Base-by-base conservation (phyloP, 2,329 filamentous ascomycete species). In the Lasiodiplodia sp. region DNA sequence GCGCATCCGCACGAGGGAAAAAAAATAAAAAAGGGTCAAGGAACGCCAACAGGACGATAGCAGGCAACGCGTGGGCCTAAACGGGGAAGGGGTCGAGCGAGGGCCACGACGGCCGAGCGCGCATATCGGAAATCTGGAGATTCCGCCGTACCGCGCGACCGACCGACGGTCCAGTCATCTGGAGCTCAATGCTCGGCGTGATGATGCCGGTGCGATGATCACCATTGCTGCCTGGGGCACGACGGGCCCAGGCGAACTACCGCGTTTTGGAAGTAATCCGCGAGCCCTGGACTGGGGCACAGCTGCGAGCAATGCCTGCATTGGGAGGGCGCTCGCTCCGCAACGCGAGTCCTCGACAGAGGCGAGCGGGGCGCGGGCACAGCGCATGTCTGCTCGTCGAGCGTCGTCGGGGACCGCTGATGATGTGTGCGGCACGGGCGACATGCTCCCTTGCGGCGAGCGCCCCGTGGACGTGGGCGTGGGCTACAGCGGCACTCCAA, bases 151-250 rank as follows among this genome's bases (percentile, higher is more conserved):
- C 60, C 60, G 60, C 44, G 60, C 40, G 58, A 37, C 25, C 44
- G 44, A n/a, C 40, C 44, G 44, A n/a, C 40, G 58, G 58, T 47
- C 58, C 58, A 63, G 58, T 51, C 58, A 37, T 37, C 21, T 49
- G 58, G 44, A 34, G 58, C 40, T 16, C 58, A 28, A 47, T 63
- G 58, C 40, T 63, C 58, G 58, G 58, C 58, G 28, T 64, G 60
- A 64, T 64, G 60, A 49, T 38, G 44, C 44, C 44, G 44, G 44
- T 52, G 47, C 58, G 58, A 52, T 38, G 60, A 64, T 64, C 60
- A n/a, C 60, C 44, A 52, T 64, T 64, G 60, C 28, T 64, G 60
- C 60, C 60, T 64, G 60, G 60, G 60, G 60, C 60, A 52, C 34
- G 58, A 44, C 58, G 58, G 38, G 58, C 28, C 57, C 57, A 47